Base-by-base conservation (phyloP, 2,329 filamentous ascomycete species). In the Chalaropsis ovoidea region DNA sequence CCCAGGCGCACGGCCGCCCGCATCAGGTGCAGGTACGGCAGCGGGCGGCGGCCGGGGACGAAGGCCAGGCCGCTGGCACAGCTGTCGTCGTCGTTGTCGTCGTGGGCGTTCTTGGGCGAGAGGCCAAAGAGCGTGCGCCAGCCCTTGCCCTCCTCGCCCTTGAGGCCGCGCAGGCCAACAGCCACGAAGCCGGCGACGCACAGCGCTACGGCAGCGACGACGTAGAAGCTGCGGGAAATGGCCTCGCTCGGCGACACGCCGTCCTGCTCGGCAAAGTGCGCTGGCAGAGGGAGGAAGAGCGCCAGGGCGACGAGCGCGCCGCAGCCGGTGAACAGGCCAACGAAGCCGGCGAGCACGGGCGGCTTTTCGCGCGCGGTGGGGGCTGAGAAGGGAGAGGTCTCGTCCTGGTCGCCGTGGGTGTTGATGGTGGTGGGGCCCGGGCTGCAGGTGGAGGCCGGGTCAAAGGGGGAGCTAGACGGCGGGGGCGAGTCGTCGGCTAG, bases 271-370 rank as follows among this genome's bases (percentile, higher is more conserved):
- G 81, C 81, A 72, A 97, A 95, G 42, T 82, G 82, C 1, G 90
- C 87, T 0, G 94, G 94, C 19, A 99, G 81, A 5, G 93, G 94
- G 15, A 99, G 80, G 72, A 99, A 97, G 42, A 94, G 72, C 0
- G 80, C 76, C 39, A 99, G 78, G 11, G 94, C 91, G 3, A 99
- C 81, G 4, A 99, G 80, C 15, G 94, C 94, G 68, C 94, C 94
- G 71, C 89, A 90, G 27, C 94, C 94, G 7, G 94, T 96, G 73
- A 95, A 95, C 67, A 96, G 79, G 3, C 94, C 94, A 4, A 99
- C 94, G 62, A 92, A 85, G 0, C 94, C 94, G 17, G 94, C 93
- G 31, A 99, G 81, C 19, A 79, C 78, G 0, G 81, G 80, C 1
- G 82, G 80, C 68, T 81, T 81, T n/a, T 76, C 75, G 69, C 68